These are phyloP conservation scores for Alternaria ventricosa DNA, from an alignment of 2,329 filamentous ascomycete genomes.

Conservation along the genomic window DNA sequence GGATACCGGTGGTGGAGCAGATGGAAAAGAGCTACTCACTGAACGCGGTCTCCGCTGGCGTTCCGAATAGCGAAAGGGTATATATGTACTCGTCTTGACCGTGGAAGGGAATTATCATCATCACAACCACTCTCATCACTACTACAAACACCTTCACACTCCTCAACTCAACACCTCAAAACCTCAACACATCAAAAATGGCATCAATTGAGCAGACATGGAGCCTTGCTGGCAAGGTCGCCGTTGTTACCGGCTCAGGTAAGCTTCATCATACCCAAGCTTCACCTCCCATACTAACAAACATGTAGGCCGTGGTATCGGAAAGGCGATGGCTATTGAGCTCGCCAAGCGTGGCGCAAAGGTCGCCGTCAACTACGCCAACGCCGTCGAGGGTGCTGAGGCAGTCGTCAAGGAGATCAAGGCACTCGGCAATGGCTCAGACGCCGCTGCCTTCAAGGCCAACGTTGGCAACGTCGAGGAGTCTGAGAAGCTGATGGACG, in stretches of 20 bases:
- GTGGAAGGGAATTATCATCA: conserved; percentile 28
- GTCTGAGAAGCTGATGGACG: conserved; percentile 68
- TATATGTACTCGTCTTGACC: conserved; percentile 36
- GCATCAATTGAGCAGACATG: conserved; percentile 53
- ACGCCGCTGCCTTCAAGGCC: conserved; percentile 70
- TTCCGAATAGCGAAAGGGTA: conserved; percentile 40
- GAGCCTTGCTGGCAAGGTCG: conserved; percentile 62
- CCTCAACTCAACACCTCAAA: conserved; percentile 5
- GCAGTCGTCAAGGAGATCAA: conserved; percentile 71
- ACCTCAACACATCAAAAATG: conserved; percentile 43
- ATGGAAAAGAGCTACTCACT: conserved; percentile 30
- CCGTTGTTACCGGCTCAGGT: conserved; percentile 61
- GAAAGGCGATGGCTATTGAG: conserved; percentile 70
- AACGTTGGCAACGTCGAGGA: conserved; percentile 70
- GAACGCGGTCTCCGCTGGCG: conserved; percentile 38
- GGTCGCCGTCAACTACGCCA: conserved; percentile 72
- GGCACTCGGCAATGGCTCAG: conserved; percentile 63
- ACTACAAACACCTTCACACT: conserved; percentile 12
- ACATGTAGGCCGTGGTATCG: conserved; percentile 66
- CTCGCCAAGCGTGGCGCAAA: conserved; percentile 70
- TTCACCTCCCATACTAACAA: conserved; percentile 23
- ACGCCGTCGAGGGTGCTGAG: conserved; percentile 68
- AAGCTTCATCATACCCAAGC: conserved; percentile 21
- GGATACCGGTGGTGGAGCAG: conserved; percentile 26
- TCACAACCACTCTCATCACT: conserved; percentile 21